Conservation (phyloP, 352 stramenopile species). For the Peronospora belbahrii region DNA sequence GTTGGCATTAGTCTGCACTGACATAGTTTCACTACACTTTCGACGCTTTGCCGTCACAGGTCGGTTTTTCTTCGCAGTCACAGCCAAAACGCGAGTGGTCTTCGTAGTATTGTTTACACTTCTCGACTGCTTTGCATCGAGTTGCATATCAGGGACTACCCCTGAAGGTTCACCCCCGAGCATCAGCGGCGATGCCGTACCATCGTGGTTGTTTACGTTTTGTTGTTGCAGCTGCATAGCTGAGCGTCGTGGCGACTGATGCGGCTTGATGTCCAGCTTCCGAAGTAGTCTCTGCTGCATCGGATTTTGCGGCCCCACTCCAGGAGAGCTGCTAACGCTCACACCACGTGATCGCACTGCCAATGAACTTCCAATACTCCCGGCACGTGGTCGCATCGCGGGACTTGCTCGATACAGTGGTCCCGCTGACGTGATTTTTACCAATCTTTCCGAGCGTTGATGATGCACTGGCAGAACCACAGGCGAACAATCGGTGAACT, state of each 20-base stretch:
- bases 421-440: slow-evolving; percentile 49
- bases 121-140: slow-evolving; percentile 16
- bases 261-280: slow-evolving; percentile 70
- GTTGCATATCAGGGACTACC: slow-evolving; percentile 14
- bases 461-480: slow-evolving; percentile 40
- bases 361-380: slow-evolving; percentile 16
- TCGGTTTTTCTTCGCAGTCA: slow-evolving; percentile 13
- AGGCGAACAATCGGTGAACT: slow-evolving; percentile 28
- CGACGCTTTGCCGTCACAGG: slow-evolving; percentile 13
- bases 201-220: slow-evolving; percentile 8
- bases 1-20: slow-evolving; percentile 3
- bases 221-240: slow-evolving; percentile 36
- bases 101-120: slow-evolving; percentile 24
- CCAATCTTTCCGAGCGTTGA: slow-evolving; percentile 41
- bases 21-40: slow-evolving; percentile 12
- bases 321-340: slow-evolving; percentile 14
- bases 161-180: slow-evolving; percentile 21
- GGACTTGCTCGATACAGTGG: slow-evolving; percentile 47
- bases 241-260: slow-evolving; percentile 58
- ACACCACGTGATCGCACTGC: slow-evolving; percentile 12
- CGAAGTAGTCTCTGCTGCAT: slow-evolving; percentile 34
- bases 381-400: slow-evolving; percentile 36
- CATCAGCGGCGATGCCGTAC: slow-evolving; percentile 21
- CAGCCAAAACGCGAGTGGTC: slow-evolving; percentile 23
- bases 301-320: slow-evolving; percentile 10